Evolutionary conservation across 441 rosid species (phyloP), one percentile per base, ranked within the genome.

Genomic region (Cnidoscolus chayamansa): DNA sequence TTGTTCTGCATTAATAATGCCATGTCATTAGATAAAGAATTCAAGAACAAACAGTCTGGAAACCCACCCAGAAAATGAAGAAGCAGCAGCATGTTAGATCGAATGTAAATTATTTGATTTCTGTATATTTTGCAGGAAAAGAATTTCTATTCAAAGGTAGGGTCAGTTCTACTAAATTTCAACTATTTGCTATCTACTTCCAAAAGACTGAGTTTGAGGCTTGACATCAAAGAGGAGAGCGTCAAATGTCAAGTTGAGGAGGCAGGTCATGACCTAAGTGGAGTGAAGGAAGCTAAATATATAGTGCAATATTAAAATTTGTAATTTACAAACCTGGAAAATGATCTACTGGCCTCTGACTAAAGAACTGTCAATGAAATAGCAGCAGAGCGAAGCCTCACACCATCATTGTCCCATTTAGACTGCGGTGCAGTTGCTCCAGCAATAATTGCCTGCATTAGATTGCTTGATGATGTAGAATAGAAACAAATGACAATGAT

Each of bases 351-450:
- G 55, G 75, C 51, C 40, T 66, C 74, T 0, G 66, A 72, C 80
- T 81, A 89, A 76, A 82, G 67, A 82, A 88, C 76, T 13, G 87
- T 75, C 75, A 94, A 77, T 40, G 98, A 92, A 79, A 90, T 78
- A 60, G 95, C 95, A 48, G 97, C 97, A 70, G 98, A 94, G 17
- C 95, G 89, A 78, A 94, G 91, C 86, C 78, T 88, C 68, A 90
- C 82, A 0, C 93, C 97, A 73, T 90, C 96, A 30, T 81, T 89
- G 54, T 88, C 86, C 97, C 97, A 92, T 78, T 84, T 86, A 56
- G 90, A 87, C 78, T 83, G 83, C 1, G 95, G 93, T 4, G 97
- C 98, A 45, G 92, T 87, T 77, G 97, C 97, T 84, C 97, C 97
- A 65, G 90, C 93, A 31, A 94, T 86, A 72, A 80, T 84, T 76